Conservation (phyloP, 345 rosid genomes). For the Populus davidiana region DNA sequence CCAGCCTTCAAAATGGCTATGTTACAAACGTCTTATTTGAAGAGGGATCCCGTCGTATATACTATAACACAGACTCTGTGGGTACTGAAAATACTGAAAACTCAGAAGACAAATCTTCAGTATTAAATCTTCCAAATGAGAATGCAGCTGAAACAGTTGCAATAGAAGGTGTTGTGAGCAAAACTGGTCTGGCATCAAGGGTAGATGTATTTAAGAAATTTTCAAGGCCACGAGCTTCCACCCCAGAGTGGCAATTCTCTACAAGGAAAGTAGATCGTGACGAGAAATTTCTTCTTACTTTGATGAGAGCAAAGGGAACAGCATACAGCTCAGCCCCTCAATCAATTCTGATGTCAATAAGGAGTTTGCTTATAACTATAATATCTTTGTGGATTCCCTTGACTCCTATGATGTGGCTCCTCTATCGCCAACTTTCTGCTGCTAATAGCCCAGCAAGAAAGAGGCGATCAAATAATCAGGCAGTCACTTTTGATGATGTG, state of each 20-base stretch:
- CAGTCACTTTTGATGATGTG: constrained; percentile 78
- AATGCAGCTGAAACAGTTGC: constrained; percentile 26
- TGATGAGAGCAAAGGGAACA: constrained; percentile 88
- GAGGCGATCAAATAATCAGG: constrained; percentile 55
- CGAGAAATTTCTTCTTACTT: constrained; percentile 80
- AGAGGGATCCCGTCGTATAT: constrained; percentile 94
- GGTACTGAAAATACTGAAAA: constrained; percentile 24
- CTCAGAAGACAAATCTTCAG: constrained; percentile 33
- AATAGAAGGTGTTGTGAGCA: constrained; percentile 23
- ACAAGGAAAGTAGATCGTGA: constrained; percentile 87
- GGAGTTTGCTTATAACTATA: constrained; percentile 61
- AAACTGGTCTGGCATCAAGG: constrained; percentile 7
- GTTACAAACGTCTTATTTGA: constrained; percentile 73
- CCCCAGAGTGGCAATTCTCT: constrained; percentile 69
- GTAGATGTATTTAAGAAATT: constrained; percentile 33
- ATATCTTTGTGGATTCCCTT: constrained; percentile 86
- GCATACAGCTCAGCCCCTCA: constrained; percentile 89
- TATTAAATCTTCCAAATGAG: constrained; percentile 18
- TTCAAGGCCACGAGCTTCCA: constrained; percentile 34
- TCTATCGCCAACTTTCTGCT: constrained; percentile 86
- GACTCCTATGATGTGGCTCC: constrained; percentile 93
- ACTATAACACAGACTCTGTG: constrained; percentile 43
- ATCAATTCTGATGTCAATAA: constrained; percentile 62
- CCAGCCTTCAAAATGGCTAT: constrained; percentile 61
- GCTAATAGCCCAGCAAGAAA: constrained; percentile 80